Base-by-base conservation (phyloP, 345 rosid species). In the Capsella bursapastoris region DNA sequence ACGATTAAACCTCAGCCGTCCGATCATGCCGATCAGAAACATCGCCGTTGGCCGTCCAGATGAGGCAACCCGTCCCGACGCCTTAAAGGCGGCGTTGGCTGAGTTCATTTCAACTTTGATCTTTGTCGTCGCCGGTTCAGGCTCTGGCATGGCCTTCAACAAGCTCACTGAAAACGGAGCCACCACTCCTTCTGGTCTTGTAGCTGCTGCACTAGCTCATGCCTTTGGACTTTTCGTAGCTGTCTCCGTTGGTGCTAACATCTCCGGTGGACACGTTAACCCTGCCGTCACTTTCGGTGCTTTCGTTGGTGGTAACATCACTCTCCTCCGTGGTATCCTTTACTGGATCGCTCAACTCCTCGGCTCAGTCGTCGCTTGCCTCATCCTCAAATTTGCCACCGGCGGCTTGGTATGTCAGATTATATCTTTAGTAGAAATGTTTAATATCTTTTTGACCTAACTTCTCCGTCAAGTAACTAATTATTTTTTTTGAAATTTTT, bases 241-340 rank as follows among this genome's bases (percentile, higher is more conserved):
- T 5, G 98, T 90, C 44, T 57, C 98, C 4, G 91, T 92, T 7
- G 83, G 84, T 8, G 95, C 95, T 45, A 92, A 86, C 83, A 92
- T 92, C 81, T 92, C 97, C 56, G 98, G 96, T 0, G 98, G 98
- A 65, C 98, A 92, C 64, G 98, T 92, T 66, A 92, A 92, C 82
- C 97, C 96, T 0, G 97, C 97, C 50, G 94, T 92, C 12, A 92
- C 97, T 35, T 92, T 92, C 61, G 98, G 98, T 0, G 92, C 92
- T 70, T 90, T 92, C 35, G 57, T 92, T 1, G 97, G 98, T 2
- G 98, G 98, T 0, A 87, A 90, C 86, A 89, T 92, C 83, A 74
- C 91, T 68, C 93, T 92, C 40, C 83, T 92, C 64, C 98, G 95
- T 48, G 98, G 95, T 37, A 80, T 92, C 69, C 85, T 90, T 3